phyloP scores from a whole-genome alignment of 495 filamentous ascomycete species.

The Tuber brumale region DNA sequence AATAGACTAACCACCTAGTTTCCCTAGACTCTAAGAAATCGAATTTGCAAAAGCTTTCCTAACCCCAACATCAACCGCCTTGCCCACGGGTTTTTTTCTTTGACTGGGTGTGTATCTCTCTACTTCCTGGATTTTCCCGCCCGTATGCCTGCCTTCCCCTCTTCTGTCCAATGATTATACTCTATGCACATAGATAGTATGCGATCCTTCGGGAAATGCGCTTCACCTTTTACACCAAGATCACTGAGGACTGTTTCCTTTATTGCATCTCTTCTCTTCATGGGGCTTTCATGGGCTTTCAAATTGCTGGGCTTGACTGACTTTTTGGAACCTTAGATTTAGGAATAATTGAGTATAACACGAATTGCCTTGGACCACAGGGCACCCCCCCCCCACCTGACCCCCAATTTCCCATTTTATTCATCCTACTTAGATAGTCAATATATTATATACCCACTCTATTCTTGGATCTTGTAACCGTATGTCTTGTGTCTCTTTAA shows the following conservation, averaged over 20 bases:
- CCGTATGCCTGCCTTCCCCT: background rate
- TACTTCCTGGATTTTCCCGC: background rate
- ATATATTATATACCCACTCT: background rate
- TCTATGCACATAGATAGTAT: conserved; percentile 79
- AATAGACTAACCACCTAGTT: background rate
- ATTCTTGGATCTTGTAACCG: background rate
- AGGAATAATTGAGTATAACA: background rate
- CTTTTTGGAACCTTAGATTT: background rate
- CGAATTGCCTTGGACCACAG: background rate
- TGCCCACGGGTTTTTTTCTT: background rate
- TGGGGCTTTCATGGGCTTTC: conserved; percentile 10
- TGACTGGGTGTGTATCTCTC: background rate
- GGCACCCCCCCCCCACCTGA: background rate
- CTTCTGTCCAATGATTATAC: conserved; percentile 63
- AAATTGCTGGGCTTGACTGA: background rate
- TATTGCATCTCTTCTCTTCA: background rate
- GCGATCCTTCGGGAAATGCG: conserved; percentile 60
- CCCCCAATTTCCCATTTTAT: background rate
- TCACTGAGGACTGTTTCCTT: conserved; percentile 59
- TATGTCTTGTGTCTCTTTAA: background rate
- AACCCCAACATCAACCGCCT: background rate
- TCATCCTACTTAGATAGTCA: background rate
- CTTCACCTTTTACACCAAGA: conserved; percentile 68
- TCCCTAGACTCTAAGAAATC: background rate
- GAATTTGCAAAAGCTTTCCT: background rate